Percentiles rank a stretch among this genome's conserved stretches.
Evolutionary conservation across 2,329 filamentous ascomycete genomes (phyloP).

Genomic region (Fusarium sulawesiense): DNA sequence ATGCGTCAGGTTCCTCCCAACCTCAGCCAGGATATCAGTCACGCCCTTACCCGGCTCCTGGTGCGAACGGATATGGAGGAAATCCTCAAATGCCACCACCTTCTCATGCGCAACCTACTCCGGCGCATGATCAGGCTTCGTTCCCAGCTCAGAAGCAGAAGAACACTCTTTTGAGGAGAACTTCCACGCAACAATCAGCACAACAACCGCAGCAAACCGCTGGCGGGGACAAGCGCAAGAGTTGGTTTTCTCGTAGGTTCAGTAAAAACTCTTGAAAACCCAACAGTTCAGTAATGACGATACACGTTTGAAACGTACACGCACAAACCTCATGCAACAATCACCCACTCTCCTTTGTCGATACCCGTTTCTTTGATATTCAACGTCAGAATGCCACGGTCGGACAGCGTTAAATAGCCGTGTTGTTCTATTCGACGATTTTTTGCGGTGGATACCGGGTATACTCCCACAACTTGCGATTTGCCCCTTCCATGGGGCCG

Average conservation of each 20-base stretch:
- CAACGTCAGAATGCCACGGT: conserved; percentile 4
- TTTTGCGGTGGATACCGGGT: conserved; percentile 12
- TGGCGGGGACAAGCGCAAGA: conserved; percentile 79
- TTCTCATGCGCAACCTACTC: conserved; percentile 40
- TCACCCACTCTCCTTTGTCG: conserved; percentile 43
- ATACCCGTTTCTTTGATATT: conserved; percentile 43
- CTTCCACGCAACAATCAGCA: conserved; percentile 43
- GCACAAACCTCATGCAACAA: conserved; percentile 18
- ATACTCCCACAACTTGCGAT: conserved; percentile 20
- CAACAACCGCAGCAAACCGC: conserved; percentile 37
- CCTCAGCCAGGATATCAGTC: conserved; percentile 55
- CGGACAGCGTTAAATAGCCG: background rate
- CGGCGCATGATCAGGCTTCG: conserved; percentile 30
- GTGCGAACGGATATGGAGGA: conserved; percentile 42
- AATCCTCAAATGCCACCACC: conserved; percentile 44
- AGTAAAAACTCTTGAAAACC: conserved; percentile 64
- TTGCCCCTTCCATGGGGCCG: background rate
- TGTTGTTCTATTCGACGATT: conserved; percentile 8
- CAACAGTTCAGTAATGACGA: conserved; percentile 7
- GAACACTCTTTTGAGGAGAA: conserved; percentile 45
- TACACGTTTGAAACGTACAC: conserved; percentile 21
- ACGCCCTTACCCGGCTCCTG: conserved; percentile 54
- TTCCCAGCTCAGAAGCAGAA: conserved; percentile 47
- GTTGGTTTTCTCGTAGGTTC: conserved; percentile 87
- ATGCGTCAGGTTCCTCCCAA: conserved; percentile 70